Evolutionary conservation across 2,329 filamentous ascomycete species (phyloP), one percentile per base, ranked within the genome.

Genomic region (Colletotrichum sp.): DNA sequence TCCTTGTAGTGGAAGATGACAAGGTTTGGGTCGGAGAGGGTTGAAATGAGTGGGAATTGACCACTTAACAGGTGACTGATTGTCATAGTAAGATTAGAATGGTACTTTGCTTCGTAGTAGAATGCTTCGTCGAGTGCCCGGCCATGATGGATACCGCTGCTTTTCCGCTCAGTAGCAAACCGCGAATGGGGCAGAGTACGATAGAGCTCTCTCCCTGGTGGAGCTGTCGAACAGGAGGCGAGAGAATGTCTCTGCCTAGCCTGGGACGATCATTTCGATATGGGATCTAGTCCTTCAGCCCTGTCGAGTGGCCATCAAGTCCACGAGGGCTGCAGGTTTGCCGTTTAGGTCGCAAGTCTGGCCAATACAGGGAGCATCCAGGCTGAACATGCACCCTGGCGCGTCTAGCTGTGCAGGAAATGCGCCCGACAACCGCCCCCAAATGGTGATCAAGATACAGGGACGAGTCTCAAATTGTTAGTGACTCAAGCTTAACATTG

Each of bases 201-300:
- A 26, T 10, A 66, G 5, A n/a, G 36, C 16, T 39, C 34, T 16
- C 36, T n/a, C 36, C 30, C 28, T 71, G 1, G 36, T 12, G 16
- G 18, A 68, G 24, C 39, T 12, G 55, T 65, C 44, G 48, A 71
- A 66, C 44, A 60, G 60, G 24, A 52, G 32, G 24, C 9, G 8
- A 63, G 55, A 75, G 62, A 75, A 75, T 72, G 13, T 75, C 55
- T 67, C 72, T 75, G 72, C 72, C 68, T 75, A n/a, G 60, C 18
- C 28, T 24, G 18, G 16, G 48, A 16, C 28, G 22, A 39, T 55
- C 22, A 5, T 15, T 10, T 13, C n/a, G 26, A 28, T 8, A 59
- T 8, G 52, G 67, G 67, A 30, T 60, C 15, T 16, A 5, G 30
- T 26, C n/a, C 48, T 68, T 44, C 32, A 60, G 67, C 67, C 67